Evolutionary conservation across 768 basidiomycete species (phyloP).

Genomic region (Pleurotus sapidus): DNA sequence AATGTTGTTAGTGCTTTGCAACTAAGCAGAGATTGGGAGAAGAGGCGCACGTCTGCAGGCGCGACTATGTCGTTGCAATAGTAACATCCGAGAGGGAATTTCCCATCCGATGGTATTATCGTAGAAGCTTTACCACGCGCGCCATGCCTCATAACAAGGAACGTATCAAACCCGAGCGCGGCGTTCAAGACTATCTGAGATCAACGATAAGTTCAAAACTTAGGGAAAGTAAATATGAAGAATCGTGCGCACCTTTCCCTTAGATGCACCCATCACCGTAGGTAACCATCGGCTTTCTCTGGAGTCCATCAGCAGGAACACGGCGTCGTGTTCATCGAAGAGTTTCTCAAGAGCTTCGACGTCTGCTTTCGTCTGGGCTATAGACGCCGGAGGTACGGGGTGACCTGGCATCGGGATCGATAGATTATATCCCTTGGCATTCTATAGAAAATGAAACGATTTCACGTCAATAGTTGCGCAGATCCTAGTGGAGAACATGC

Average conservation of each 20-base stretch:
- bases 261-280: constrained; percentile 79
- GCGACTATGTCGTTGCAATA: constrained; percentile 99
- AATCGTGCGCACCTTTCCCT: constrained; percentile 64
- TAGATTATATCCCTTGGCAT: constrained; percentile 74
- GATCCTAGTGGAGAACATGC: not conserved
- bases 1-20: no score
- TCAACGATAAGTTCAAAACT: not conserved
- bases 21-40: constrained; percentile 20
- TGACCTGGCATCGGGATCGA: constrained; percentile 98
- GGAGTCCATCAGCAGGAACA: constrained; percentile 98
- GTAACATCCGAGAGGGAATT: constrained; percentile 78
- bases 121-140: constrained; percentile 40
- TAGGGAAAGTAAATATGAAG: no score
- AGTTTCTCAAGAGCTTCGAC: constrained; percentile 72
- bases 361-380: constrained; percentile 61
- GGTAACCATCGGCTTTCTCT: constrained; percentile 96
- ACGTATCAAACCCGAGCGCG: constrained; percentile 94
- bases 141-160: constrained; percentile 96
- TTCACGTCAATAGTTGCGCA: no score
- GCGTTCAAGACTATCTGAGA: constrained; percentile 87
- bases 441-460: constrained; percentile 38
- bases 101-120: constrained; percentile 18
- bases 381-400: constrained; percentile 63
- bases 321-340: constrained; percentile 81
- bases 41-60: constrained; percentile 74